Evolutionary conservation across 345 rosid genomes (phyloP).

Genomic region (Ceriops zippeliana): DNA sequence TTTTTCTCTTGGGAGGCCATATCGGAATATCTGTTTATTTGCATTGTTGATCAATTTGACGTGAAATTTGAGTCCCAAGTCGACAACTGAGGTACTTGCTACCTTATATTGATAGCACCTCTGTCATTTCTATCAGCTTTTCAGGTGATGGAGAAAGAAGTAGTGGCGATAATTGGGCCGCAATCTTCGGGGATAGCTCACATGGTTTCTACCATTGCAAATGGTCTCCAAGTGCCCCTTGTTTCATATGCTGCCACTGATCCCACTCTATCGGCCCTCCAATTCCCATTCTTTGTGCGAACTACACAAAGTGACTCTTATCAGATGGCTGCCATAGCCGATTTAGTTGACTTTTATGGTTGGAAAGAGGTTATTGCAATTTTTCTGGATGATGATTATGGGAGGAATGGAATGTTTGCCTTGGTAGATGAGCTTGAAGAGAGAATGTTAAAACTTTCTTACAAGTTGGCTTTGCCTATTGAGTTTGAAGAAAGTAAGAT

Average conservation of each 20-base stretch:
- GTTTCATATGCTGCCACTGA: slow-evolving; percentile 87
- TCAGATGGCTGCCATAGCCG: slow-evolving; percentile 82
- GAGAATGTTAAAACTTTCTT: slow-evolving; percentile 45
- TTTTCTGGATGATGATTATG: slow-evolving; percentile 70
- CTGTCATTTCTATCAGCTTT: slow-evolving; percentile 48
- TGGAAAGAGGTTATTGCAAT: slow-evolving; percentile 79
- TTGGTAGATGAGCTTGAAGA: slow-evolving; percentile 50
- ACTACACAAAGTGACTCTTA: slow-evolving; percentile 63
- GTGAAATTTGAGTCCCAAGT: neutral
- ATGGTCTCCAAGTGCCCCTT: slow-evolving; percentile 68
- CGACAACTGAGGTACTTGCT: neutral
- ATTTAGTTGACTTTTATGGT: slow-evolving; percentile 50
- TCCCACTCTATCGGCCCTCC: slow-evolving; percentile 80
- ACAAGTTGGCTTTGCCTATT: slow-evolving; percentile 51
- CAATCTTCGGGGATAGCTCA: slow-evolving; percentile 78
- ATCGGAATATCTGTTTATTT: neutral
- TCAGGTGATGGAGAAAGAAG: slow-evolving; percentile 54
- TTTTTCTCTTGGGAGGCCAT: neutral
- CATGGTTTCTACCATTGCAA: slow-evolving; percentile 51
- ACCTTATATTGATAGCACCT: neutral
- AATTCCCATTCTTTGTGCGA: slow-evolving; percentile 72
- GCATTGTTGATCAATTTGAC: too few relatives aligned
- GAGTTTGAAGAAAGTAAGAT: slow-evolving; percentile 36
- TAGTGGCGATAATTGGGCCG: slow-evolving; percentile 75
- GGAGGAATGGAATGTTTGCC: slow-evolving; percentile 69